Evolutionary conservation across 2,329 filamentous ascomycete genomes (phyloP).

Genomic region (Zelopaecilomyces penicillatus): DNA sequence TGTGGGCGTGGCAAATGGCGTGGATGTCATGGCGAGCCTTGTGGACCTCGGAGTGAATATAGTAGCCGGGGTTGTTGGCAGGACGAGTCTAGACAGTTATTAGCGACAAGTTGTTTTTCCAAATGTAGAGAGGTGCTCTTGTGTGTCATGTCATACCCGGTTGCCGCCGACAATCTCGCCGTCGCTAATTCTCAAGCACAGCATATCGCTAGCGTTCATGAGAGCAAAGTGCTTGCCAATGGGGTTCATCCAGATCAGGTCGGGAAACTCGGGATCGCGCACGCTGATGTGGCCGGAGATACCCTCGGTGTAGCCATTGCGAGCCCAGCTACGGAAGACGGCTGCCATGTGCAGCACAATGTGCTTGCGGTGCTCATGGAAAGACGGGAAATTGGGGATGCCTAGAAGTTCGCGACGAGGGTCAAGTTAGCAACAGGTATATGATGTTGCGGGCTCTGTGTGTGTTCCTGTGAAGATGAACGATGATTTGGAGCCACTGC

Average conservation of each 20-base stretch:
- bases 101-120: not conserved
- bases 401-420: slow-evolving; percentile 16
- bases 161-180: slow-evolving; percentile 60
- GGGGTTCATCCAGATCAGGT: slow-evolving; percentile 64
- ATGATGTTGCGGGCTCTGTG: not conserved
- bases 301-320: slow-evolving; percentile 21
- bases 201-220: slow-evolving; percentile 59
- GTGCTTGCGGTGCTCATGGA: slow-evolving; percentile 47
- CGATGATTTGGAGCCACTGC: too few species aligned
- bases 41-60: slow-evolving; percentile 62
- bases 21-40: slow-evolving; percentile 56
- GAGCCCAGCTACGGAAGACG: slow-evolving; percentile 35
- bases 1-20: slow-evolving; percentile 62
- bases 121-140: not conserved
- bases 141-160: slow-evolving; percentile 19
- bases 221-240: slow-evolving; percentile 58
- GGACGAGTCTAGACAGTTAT: slow-evolving; percentile 34
- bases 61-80: slow-evolving; percentile 59
- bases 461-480: too few species aligned
- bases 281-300: slow-evolving; percentile 53
- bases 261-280: slow-evolving; percentile 53
- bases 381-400: slow-evolving; percentile 34
- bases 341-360: slow-evolving; percentile 59
- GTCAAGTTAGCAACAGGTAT: not conserved
- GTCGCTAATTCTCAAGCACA: slow-evolving; percentile 47